These are phyloP conservation scores for Aspergillus brunneoviolaceus DNA, from an alignment of 2,329 filamentous ascomycete genomes.

Conservation along the genomic window DNA sequence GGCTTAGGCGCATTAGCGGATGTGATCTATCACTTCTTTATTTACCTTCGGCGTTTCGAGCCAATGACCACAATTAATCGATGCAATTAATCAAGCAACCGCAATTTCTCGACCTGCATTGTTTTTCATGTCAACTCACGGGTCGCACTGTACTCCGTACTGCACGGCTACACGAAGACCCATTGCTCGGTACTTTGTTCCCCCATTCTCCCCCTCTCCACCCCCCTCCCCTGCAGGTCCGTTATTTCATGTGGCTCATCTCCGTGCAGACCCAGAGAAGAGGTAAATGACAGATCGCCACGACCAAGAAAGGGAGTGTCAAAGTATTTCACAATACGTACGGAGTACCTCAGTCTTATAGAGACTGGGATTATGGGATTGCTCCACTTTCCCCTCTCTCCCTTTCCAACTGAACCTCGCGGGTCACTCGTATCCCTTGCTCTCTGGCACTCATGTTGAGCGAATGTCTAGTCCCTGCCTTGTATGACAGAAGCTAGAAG, in stretches of 20 bases:
- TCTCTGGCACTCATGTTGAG: constrained; percentile 2
- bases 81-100: constrained; percentile 1
- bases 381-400: not conserved
- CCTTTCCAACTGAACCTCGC: not conserved
- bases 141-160: not conserved
- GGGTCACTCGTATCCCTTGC: constrained; percentile 16
- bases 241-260: constrained; percentile 20
- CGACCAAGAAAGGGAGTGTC: not conserved
- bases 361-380: not conserved
- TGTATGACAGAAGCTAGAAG: not conserved
- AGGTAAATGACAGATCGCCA: constrained; percentile 19
- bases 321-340: not conserved
- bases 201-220: not conserved
- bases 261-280: constrained; percentile 1
- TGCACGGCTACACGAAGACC: constrained; percentile 5
- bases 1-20: constrained; percentile 1
- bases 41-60: constrained; percentile 4
- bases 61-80: constrained; percentile 2
- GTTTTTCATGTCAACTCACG: not conserved
- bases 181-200: constrained; percentile 15
- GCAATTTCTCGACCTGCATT: not conserved
- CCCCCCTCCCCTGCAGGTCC: constrained; percentile 17
- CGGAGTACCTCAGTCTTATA: too few relatives aligned
- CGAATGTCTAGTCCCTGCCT: not conserved
- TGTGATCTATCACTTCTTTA: constrained; percentile 16